Evolutionary conservation across 2,329 filamentous ascomycete genomes (phyloP).

Genomic region (Alternaria arbusti): DNA sequence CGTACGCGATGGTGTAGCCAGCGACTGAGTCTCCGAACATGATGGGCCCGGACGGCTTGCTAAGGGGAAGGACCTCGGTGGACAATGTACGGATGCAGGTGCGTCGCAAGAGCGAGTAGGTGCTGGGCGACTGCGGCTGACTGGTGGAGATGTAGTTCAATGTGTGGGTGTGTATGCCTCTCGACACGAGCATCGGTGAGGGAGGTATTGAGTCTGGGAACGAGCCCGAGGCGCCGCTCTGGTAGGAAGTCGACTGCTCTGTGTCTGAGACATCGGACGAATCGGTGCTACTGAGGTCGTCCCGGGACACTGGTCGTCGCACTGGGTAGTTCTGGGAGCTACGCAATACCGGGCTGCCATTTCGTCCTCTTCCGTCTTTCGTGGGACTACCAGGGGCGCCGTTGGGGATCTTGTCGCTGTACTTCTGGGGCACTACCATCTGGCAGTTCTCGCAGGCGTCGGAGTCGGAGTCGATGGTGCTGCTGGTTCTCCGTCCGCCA

Average conservation of each 20-base stretch:
- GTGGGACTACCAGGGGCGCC: constrained; percentile 60
- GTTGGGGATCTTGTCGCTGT: constrained; percentile 60
- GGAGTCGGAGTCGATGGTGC: constrained; percentile 53
- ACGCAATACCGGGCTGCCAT: constrained; percentile 62
- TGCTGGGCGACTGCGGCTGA: constrained; percentile 59
- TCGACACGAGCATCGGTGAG: constrained; percentile 52
- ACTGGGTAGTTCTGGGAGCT: constrained; percentile 61
- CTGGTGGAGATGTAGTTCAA: constrained; percentile 65
- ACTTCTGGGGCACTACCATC: constrained; percentile 61
- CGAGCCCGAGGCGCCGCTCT: constrained; percentile 38
- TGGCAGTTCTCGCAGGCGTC: constrained; percentile 65
- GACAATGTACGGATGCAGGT: constrained; percentile 65
- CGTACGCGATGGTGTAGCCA: constrained; percentile 66
- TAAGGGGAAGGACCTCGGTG: constrained; percentile 62
- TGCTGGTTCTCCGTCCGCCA: constrained; percentile 41
- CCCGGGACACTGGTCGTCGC: constrained; percentile 46
- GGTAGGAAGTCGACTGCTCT: constrained; percentile 47
- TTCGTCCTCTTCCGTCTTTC: constrained; percentile 57
- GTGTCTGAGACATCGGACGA: constrained; percentile 47
- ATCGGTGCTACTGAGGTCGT: constrained; percentile 42
- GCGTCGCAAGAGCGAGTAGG: constrained; percentile 62
- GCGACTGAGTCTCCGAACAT: constrained; percentile 63
- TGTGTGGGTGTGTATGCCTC: constrained; percentile 59
- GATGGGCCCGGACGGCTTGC: constrained; percentile 63
- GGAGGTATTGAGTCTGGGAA: constrained; percentile 46